These are phyloP conservation scores for Xanthoconium stramineum DNA, from an alignment of 768 basidiomycete species.

Conservation along the genomic window DNA sequence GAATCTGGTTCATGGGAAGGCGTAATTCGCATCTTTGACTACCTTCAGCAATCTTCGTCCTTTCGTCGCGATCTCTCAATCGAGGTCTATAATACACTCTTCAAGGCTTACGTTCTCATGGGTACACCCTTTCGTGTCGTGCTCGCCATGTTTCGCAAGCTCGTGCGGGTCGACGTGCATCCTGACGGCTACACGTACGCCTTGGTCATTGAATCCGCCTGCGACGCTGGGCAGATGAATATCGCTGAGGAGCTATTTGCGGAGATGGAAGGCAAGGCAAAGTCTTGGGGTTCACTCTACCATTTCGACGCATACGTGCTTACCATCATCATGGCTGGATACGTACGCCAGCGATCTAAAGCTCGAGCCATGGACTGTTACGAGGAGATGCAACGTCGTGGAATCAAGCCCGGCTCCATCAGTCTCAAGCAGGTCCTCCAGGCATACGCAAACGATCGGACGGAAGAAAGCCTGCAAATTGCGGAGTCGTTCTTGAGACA, in stretches of 20 bases:
- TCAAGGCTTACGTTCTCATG: slow-evolving; percentile 81
- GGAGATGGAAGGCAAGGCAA: slow-evolving; percentile 56
- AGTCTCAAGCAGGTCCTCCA: slow-evolving; percentile 68
- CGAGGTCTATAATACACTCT: slow-evolving; percentile 69
- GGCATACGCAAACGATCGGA: slow-evolving; percentile 52
- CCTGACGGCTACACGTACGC: slow-evolving; percentile 69
- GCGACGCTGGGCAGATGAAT: slow-evolving; percentile 64
- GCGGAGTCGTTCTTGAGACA: slow-evolving; percentile 65
- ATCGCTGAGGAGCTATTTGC: slow-evolving; percentile 63
- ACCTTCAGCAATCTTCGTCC: slow-evolving; percentile 39
- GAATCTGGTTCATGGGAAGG: slow-evolving; percentile 77
- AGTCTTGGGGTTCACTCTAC: slow-evolving; percentile 35
- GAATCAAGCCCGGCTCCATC: slow-evolving; percentile 63
- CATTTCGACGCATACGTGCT: slow-evolving; percentile 57
- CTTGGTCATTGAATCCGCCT: slow-evolving; percentile 76
- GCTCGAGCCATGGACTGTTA: slow-evolving; percentile 60
- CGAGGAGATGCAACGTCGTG: slow-evolving; percentile 64
- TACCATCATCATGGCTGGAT: slow-evolving; percentile 74
- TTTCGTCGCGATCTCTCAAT: slow-evolving; percentile 46
- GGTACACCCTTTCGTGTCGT: slow-evolving; percentile 74
- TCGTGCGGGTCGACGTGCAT: slow-evolving; percentile 46
- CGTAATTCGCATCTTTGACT: slow-evolving; percentile 68
- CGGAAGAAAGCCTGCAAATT: slow-evolving; percentile 47
- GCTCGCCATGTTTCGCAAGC: slow-evolving; percentile 54
- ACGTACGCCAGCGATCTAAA: slow-evolving; percentile 53